A percentile compares a stretch with the other conserved stretches of the same genome.
phyloP scores from a whole-genome alignment of 2,329 filamentous ascomycete species.

The Paracamarosporium sp. region DNA sequence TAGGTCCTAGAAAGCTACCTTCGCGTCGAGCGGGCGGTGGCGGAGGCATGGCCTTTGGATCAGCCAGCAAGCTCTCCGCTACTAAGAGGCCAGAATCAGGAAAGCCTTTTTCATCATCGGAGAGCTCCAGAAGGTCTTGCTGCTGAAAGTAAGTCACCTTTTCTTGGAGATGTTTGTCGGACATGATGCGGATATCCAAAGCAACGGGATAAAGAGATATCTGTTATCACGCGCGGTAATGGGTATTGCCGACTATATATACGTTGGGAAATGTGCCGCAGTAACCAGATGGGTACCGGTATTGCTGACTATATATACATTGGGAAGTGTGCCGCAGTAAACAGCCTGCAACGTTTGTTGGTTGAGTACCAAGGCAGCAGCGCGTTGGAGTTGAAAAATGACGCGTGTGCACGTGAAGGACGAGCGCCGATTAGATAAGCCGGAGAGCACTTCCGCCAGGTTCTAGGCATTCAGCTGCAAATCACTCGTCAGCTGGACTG shows the following conservation, averaged over 20 bases:
- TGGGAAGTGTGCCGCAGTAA: not conserved
- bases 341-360: not conserved
- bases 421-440: not conserved
- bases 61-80: slow-evolving; percentile 29
- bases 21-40: slow-evolving; percentile 19
- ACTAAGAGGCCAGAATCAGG: slow-evolving; percentile 17
- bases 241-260: not conserved
- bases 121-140: slow-evolving; percentile 35
- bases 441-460: not conserved
- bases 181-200: slow-evolving; percentile 21
- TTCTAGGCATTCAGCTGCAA: not conserved
- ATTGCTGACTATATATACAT: not conserved
- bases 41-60: slow-evolving; percentile 26
- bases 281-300: too few species aligned
- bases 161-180: slow-evolving; percentile 25
- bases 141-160: slow-evolving; percentile 39
- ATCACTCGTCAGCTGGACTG: not conserved
- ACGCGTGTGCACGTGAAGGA: slow-evolving; percentile 9
- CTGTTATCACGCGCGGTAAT: too few species aligned
- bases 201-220: not conserved
- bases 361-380: slow-evolving; percentile 14
- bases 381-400: slow-evolving; percentile 1
- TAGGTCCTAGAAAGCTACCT: slow-evolving; percentile 40
- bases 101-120: slow-evolving; percentile 33
- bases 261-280: not conserved